Evolutionary conservation across 2,329 filamentous ascomycete genomes (phyloP).

Genomic region (Phoma sp.): DNA sequence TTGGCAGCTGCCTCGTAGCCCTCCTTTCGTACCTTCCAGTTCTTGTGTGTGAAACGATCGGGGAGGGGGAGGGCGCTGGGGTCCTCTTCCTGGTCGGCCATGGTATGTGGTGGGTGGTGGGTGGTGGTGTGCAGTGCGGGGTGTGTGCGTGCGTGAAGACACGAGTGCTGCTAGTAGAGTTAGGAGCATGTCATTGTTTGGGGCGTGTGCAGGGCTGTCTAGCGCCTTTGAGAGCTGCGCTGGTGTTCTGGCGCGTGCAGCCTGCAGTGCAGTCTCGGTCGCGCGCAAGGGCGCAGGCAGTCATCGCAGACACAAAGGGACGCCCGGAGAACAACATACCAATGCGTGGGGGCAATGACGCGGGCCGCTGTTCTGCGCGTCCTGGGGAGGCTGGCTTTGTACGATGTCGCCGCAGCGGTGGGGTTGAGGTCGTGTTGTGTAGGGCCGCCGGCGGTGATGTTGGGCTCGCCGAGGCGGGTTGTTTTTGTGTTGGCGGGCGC

Average conservation of each 20-base stretch:
- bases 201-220: neutral
- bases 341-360: neutral
- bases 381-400: neutral
- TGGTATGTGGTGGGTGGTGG: constrained; percentile 51
- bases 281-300: neutral
- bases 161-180: constrained; percentile 7
- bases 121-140: constrained; percentile 20
- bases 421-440: neutral
- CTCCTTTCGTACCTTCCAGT: constrained; percentile 96
- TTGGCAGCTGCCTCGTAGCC: constrained; percentile 93
- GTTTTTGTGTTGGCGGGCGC: constrained; percentile 18
- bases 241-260: constrained; percentile 6
- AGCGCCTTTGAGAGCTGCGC: neutral
- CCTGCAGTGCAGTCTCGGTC: neutral
- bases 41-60: constrained; percentile 87
- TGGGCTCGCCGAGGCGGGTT: constrained; percentile 11
- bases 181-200: constrained; percentile 12
- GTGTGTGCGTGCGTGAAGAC: constrained; percentile 5
- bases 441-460: neutral
- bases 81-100: constrained; percentile 86
- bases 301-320: neutral
- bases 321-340: neutral
- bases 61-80: constrained; percentile 77
- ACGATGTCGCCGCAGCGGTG: neutral
- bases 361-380: neutral